Evolutionary conservation across 2,329 filamentous ascomycete species (phyloP), one percentile per base, ranked within the genome.

Genomic region (Neofusicoccum umdonicola): DNA sequence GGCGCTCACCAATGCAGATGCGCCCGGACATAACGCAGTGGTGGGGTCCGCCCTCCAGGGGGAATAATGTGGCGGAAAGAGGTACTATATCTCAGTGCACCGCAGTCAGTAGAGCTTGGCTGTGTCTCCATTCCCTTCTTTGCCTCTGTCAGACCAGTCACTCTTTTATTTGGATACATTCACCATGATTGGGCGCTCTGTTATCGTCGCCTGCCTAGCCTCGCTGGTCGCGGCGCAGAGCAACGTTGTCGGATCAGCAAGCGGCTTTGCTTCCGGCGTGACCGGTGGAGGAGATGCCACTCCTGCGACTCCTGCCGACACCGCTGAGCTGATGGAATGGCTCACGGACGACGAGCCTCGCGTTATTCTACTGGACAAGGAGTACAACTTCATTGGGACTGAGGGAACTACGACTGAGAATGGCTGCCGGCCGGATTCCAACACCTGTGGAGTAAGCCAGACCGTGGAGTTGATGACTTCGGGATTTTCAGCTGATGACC

Each of bases 391-490:
- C 52, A 70, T 68, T 1, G 72, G 71, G 4, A 70, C 68, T n/a
- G 67, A 67, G 41, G 68, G 67, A 11, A 64, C 48, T 2, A 65
- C 42, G 3, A 65, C 44, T 3, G 63, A 50, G 15, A 19, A 41
- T 41, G 63, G 63, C 3, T 65, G 63, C 37, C 39, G 39, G 31
- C 62, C 62, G 17, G 39, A 50, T 19, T 15, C n/a, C 51, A 60
- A 66, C 31, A 44, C 50, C 51, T 72, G 72, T 19, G 85, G 83
- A 39, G 39, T 45, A 31, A 42, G 52, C 15, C 27, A 35, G 9
- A 12, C 3, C 22, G 27, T 5, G 5, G 3, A 42, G 4, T 2
- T 27, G 11, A 12, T 41, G 3, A 11, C 19, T 6, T 2, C 13
- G 19, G 7, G 17, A 3, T 0, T 4, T 15, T 11, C 22, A 34